A percentile compares a stretch with the other conserved stretches of the same genome.
Evolutionary conservation across 345 rosid species (phyloP).

Genomic region (Citrus glauca): DNA sequence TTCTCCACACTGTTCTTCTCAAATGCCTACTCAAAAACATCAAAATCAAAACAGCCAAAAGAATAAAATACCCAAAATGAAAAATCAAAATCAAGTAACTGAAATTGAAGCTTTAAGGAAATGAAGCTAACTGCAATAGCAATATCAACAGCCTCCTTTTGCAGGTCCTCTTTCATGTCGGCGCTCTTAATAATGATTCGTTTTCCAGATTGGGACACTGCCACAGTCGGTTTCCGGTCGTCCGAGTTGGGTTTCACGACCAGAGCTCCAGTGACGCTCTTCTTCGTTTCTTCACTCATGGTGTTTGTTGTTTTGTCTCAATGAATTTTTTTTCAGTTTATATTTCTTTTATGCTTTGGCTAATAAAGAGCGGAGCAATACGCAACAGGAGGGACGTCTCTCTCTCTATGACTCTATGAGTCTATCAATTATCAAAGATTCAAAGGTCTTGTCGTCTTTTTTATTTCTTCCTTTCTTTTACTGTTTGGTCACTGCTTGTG

Average conservation of each 20-base stretch:
- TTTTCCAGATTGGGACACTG: slow-evolving; percentile 41
- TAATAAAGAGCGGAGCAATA: not conserved
- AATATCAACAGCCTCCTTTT: slow-evolving; percentile 83
- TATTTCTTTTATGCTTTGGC: not conserved
- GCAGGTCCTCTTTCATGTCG: slow-evolving; percentile 97
- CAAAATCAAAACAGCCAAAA: not conserved
- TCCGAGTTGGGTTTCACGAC: slow-evolving; percentile 42
- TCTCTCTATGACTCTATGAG: not conserved
- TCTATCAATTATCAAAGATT: not conserved
- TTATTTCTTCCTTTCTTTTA: not conserved
- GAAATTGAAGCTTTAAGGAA: slow-evolving; percentile 3
- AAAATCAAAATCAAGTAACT: slow-evolving; percentile 2
- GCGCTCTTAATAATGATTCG: slow-evolving; percentile 80
- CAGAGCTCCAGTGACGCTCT: slow-evolving; percentile 47
- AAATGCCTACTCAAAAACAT: slow-evolving; percentile 55
- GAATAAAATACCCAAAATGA: slow-evolving; percentile 5
- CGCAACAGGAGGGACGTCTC: not conserved
- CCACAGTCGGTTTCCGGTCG: slow-evolving; percentile 47
- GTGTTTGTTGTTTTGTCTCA: slow-evolving; percentile 6
- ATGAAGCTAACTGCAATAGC: slow-evolving; percentile 57
- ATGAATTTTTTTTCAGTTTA: not conserved
- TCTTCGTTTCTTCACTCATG: slow-evolving; percentile 56
- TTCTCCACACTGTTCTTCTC: slow-evolving; percentile 83
- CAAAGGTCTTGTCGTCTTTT: not conserved
- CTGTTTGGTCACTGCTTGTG: not conserved